phyloP scores from a whole-genome alignment of 176 grass and related monocot genomes.

The Themeda triandra region DNA sequence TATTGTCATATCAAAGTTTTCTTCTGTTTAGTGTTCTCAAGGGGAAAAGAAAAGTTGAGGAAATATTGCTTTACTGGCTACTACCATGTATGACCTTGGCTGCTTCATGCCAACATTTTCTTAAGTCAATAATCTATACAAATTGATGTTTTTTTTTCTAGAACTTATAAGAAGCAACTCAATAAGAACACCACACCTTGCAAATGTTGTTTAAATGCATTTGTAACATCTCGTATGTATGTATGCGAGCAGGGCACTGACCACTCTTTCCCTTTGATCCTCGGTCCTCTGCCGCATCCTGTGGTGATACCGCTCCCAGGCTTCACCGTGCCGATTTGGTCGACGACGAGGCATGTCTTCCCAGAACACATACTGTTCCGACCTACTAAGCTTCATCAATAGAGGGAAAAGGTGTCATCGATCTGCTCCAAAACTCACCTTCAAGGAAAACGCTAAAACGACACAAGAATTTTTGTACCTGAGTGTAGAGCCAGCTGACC shows the following conservation, averaged over 20 bases:
- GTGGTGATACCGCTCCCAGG: conserved; percentile 52
- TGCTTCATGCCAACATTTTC: not conserved
- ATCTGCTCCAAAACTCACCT: not conserved
- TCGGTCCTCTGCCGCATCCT: conserved; percentile 36
- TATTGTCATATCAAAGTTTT: not conserved
- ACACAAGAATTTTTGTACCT: conserved; percentile 46
- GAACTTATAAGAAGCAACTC: not conserved
- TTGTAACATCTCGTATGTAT: not conserved
- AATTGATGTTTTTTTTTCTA: not conserved
- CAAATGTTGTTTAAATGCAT: not conserved
- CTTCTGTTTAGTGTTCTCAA: not conserved
- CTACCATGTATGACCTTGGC: not conserved
- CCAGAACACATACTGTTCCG: conserved; percentile 44
- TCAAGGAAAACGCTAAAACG: not conserved
- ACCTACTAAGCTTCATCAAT: conserved; percentile 62
- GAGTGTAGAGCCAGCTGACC: conserved; percentile 53
- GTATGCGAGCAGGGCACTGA: conserved; percentile 31
- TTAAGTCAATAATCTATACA: not conserved
- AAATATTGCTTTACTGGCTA: not conserved
- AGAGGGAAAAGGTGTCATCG: not conserved
- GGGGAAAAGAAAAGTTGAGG: not conserved
- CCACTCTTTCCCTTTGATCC: conserved; percentile 75
- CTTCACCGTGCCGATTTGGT: conserved; percentile 26
- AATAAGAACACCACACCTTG: not conserved
- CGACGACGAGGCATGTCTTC: conserved; percentile 24